Evolutionary conservation across 805 yeast genomes (phyloP), one percentile per base, ranked within the genome.

Genomic region (Pichia paraexigua): DNA sequence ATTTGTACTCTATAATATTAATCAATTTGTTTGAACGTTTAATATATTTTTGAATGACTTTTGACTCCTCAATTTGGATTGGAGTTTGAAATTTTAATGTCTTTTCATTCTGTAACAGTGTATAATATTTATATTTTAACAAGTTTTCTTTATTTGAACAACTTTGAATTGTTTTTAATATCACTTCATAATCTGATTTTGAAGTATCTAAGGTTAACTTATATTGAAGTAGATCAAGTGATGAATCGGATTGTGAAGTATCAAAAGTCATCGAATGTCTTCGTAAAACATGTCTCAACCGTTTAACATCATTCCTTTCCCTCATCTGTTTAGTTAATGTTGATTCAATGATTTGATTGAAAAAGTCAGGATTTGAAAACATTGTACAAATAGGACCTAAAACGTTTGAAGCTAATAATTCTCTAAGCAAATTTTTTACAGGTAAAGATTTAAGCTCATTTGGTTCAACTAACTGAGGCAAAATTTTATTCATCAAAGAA

Each of bases 221-320:
- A 22, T 28, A 47, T 15, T n/a, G 39, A 20, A 44, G 22, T 25
- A 28, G 48, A 37, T 47, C 43, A 20, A 11, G 30, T 6, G 10
- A 15, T 17, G 22, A 39, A 13, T 20, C 17, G 25, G 39, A 6
- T 13, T 21, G 40, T 6, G 43, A 17, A 5, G 39, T 2, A 15
- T 18, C 35, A 13, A 37, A 51, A 18, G 61, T 60, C 27, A 53
- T 57, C 25, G 85, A 73, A 59, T 89, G 94, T 54, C 79, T 76
- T 55, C 83, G 84, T 37, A 90, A 68, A 1, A 87, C 86, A 22
- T 76, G 79, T 54, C 95, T 69, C 22, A 91, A 74, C 56, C 81
- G 77, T 53, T 83, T 78, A 0, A 90, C 95, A 60, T 87, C 88
- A 39, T 77, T 77, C 50, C 90, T 71, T 60, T 88, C 95, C 55